Base-by-base conservation (phyloP, 2,329 filamentous ascomycete species). In the Ophiostoma populinum region DNA sequence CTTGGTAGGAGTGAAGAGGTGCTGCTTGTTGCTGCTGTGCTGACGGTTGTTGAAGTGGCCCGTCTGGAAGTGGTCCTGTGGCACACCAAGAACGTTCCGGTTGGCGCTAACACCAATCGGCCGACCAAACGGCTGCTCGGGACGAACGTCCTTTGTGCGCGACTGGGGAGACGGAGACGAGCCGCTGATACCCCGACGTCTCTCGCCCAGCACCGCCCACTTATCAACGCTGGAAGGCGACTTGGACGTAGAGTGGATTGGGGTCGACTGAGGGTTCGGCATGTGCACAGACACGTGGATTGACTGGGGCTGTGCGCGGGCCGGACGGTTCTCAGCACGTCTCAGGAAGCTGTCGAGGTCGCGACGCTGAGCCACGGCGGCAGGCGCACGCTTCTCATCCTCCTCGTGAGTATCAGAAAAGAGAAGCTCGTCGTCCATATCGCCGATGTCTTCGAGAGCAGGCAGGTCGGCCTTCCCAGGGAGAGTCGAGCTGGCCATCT, bases 131-230 rank as follows among this genome's bases (percentile, higher is more conserved):
- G 57, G 57, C 46, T 65, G 70, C 55, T 65, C 61, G 38, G 58
- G 49, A 46, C 61, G 65, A 19, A 50, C 30, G 16, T 41, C 46
- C 32, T 52, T 49, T 36, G 65, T 61, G 30, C 63, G 62, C 43
- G 62, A 60, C 52, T 63, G 67, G 25, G 43, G 33, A 19, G 59
- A 46, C 45, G 67, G 58, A 41, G 64, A 59, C 31, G 59, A 55
- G 31, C 67, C 65, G 20, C 55, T 60, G 49, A 67, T 70, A 39
- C 72, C 80, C 41, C 85, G 75, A 37, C 87, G 72, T 48, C 80
- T 78, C 52, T 92, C 80, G 42, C 87, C 87, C 32, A 95, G 65
- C 10, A 75, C 80, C 17, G 80, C 73, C 87, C 87, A 95, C 54
- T 92, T 93, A 56, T 94, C 87, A 35, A 80, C 42, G 27, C 50